Base-by-base conservation (phyloP, 2,329 filamentous ascomycete species). In the Aureobasidium sp. region DNA sequence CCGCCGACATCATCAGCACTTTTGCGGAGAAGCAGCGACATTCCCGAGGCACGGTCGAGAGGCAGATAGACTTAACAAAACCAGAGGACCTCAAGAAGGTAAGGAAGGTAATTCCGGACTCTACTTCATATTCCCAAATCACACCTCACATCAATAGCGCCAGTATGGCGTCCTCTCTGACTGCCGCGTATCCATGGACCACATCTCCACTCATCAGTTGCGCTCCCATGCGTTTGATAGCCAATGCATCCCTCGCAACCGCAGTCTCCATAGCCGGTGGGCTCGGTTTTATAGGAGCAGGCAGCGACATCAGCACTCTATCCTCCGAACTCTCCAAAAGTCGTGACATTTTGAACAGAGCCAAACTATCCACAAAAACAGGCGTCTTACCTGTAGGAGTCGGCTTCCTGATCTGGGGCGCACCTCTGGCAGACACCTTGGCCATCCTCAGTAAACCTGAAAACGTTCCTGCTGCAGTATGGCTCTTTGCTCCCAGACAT, bases 171-270 rank as follows among this genome's bases (percentile, higher is more conserved):
- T 42, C 56, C 29, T 47, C 60, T 13, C 26, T 60, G 27, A 48
- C 34, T 57, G 57, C 64, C 20, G 72, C 76, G 64, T 86, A 86
- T 68, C 83, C 84, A 66, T 88, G 86, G 85, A 80, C 78, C 5
- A 71, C 76, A 39, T 67, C 73, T 2, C 86, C 86, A 6, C 72
- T 89, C 23, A 78, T 91, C 34, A 77, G 81, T 50, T 78, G 79
- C 41, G 87, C 86, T 1, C 88, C 88, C 0, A 90, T 91, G 88
- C 82, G 86, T 50, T 78, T 85, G 39, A 83, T 90, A 60, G 76
- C 80, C 67, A 79, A 72, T 69, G 80, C 71, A 64, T 79, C 70
- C 0, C 79, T 90, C 3, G 84, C 86, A 2, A 75, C 85, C 36
- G 80, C 84, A 47, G 80, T 89, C 15, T 85, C 82, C 2, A 74